Conservation (phyloP, 2,329 filamentous ascomycete species). For the Fusarium sp. region DNA sequence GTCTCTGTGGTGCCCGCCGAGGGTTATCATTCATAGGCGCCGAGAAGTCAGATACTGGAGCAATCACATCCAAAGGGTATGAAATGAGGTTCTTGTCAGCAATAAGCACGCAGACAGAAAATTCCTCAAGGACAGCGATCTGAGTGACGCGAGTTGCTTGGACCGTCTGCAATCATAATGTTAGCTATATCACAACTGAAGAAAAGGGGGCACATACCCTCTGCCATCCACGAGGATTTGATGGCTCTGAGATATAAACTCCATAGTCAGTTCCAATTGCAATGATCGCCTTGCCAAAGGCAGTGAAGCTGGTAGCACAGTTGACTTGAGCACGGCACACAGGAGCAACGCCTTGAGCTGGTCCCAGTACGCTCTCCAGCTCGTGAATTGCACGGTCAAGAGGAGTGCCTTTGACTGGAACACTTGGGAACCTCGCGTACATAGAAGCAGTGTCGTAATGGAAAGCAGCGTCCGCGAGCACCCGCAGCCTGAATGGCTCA, state of each 20-base stretch:
- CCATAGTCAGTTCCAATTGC: constrained; percentile 96
- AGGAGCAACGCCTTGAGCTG: constrained; percentile 76
- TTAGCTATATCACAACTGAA: constrained; percentile 28
- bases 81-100: constrained; percentile 92
- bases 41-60: constrained; percentile 71
- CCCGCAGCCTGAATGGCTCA: constrained; percentile 91
- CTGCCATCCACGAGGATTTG: constrained; percentile 90
- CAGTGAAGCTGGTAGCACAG: constrained; percentile 90
- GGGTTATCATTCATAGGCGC: constrained; percentile 76
- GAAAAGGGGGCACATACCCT: constrained; percentile 70
- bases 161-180: constrained; percentile 71
- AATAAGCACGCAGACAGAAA: constrained; percentile 91
- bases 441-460: constrained; percentile 76
- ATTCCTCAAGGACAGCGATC: constrained; percentile 94
- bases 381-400: constrained; percentile 91
- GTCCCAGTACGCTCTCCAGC: constrained; percentile 82
- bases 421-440: constrained; percentile 70
- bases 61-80: constrained; percentile 90
- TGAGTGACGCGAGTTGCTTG: constrained; percentile 84
- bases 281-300: constrained; percentile 86
- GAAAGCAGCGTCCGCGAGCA: constrained; percentile 94
- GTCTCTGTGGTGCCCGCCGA: constrained; percentile 88
- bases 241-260: constrained; percentile 88
- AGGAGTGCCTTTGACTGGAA: constrained; percentile 90
- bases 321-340: constrained; percentile 90